Percentiles rank a stretch among this genome's conserved stretches.
phyloP scores from a whole-genome alignment of 1,284 basidiomycete species.

The Apiotrichum montevideense region DNA sequence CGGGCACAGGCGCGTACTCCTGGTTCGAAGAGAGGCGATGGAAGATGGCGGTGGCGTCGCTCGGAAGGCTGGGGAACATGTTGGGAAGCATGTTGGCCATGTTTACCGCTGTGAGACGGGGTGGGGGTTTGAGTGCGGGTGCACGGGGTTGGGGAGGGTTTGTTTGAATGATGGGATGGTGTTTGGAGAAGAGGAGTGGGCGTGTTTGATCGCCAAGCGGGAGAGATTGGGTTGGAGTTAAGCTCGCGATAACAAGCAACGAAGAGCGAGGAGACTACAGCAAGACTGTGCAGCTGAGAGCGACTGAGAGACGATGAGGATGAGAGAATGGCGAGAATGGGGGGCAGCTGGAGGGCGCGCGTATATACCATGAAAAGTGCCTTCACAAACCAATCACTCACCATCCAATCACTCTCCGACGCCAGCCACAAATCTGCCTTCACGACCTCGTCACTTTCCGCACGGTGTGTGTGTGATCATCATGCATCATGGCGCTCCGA shows the following conservation, averaged over 20 bases:
- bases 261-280: no score
- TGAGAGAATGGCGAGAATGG: no score
- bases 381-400: not conserved
- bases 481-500: no score
- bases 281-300: no score
- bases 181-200: not conserved
- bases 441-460: not conserved
- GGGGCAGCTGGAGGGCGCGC: not conserved
- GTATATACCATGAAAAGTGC: not conserved
- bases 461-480: no score
- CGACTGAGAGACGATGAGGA: no score
- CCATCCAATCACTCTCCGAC: not conserved
- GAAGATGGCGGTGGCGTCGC: not conserved
- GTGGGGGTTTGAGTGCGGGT: no score
- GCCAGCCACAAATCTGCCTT: not conserved
- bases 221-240: no score
- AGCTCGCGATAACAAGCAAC: no score
- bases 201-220: no score
- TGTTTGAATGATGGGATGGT: not conserved
- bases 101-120: not conserved
- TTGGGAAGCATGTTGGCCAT: not conserved
- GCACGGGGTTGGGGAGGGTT: no score
- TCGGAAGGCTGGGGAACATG: not conserved
- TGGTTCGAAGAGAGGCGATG: conserved; percentile 22
- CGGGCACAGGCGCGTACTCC: conserved; percentile 13